Evolutionary conservation across 306 rosid species (phyloP).

Genomic region (Rosa lucieae): DNA sequence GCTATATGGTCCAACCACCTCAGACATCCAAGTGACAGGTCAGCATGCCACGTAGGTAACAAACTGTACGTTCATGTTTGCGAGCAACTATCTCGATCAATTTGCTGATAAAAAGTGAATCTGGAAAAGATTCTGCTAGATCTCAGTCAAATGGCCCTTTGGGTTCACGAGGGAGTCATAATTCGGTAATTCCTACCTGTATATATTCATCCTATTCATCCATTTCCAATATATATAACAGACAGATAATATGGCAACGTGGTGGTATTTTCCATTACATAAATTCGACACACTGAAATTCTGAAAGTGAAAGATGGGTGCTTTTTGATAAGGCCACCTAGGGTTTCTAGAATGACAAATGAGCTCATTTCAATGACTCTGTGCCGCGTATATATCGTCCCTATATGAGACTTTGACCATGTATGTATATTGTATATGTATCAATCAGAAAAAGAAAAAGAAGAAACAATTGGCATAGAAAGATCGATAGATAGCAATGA

Average conservation of each 20-base stretch:
- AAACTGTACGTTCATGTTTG: neutral
- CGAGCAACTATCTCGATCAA: neutral
- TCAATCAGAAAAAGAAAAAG: neutral
- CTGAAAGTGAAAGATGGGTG: neutral
- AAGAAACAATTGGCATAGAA: neutral
- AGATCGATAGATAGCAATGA: neutral
- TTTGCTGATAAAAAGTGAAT: neutral
- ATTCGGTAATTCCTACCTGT: neutral
- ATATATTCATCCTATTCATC: neutral
- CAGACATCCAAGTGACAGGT: slow-evolving; percentile 18
- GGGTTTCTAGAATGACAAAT: neutral
- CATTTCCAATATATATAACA: neutral
- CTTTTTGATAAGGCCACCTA: neutral
- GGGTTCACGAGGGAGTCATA: slow-evolving; percentile 11
- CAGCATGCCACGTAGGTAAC: neutral
- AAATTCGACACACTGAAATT: neutral
- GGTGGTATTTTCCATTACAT: neutral
- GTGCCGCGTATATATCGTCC: neutral
- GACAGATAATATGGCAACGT: neutral
- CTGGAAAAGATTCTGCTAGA: neutral
- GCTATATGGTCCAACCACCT: slow-evolving; percentile 20
- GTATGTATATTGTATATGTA: neutral
- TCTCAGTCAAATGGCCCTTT: slow-evolving; percentile 3
- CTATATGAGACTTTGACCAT: neutral
- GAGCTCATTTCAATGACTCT: neutral